Base-by-base conservation (phyloP, 306 rosid genomes). In the Gastrolobium villosum region DNA sequence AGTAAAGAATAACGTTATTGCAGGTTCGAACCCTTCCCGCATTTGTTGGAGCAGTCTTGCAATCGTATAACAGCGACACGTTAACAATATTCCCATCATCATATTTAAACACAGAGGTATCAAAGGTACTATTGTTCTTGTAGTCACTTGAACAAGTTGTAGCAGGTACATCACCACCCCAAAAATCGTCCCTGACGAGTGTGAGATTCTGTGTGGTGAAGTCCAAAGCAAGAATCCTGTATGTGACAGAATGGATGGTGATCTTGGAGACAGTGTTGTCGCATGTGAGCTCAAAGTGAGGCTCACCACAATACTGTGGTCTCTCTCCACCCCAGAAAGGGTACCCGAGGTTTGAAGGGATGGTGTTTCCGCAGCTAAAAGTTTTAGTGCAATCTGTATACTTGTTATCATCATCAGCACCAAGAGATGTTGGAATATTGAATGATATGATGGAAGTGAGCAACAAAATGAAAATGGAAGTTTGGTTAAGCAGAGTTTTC, bases 321-420 rank as follows among this genome's bases (percentile, higher is more conserved):
- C 85, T 80, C 28, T 40, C 36, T n/a, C 0, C 43, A 10, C 86
- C 89, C 79, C 70, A 77, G 54, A 86, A 86, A 0, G 87, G 87
- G 30, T 86, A 83, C 5, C n/a, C n/a, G n/a, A n/a, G 62, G 45
- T 34, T 2, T 8, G 5, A 0, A 6, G n/a, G n/a, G n/a, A n/a
- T n/a, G n/a, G n/a, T n/a, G n/a, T 0, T 0, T 15, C 71, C 74
- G 14, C 89, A 86, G 3, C 9, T n/a, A 34, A 74, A 77, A 28
- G 52, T 1, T 0, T 2, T 2, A 4, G 13, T n/a, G n/a, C 88
- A 87, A 45, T 65, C 40, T 0, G 8, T 54, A 46, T 70, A 81
- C 74, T 78, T n/a, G n/a, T n/a, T n/a, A n/a, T n/a, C n/a, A n/a
- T n/a, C n/a, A n/a, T 65, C 62, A 0, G n/a, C 60, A 8, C 59